These are phyloP conservation scores for Juncus effusus DNA, from an alignment of 176 grass and related monocot species.

Conservation along the genomic window DNA sequence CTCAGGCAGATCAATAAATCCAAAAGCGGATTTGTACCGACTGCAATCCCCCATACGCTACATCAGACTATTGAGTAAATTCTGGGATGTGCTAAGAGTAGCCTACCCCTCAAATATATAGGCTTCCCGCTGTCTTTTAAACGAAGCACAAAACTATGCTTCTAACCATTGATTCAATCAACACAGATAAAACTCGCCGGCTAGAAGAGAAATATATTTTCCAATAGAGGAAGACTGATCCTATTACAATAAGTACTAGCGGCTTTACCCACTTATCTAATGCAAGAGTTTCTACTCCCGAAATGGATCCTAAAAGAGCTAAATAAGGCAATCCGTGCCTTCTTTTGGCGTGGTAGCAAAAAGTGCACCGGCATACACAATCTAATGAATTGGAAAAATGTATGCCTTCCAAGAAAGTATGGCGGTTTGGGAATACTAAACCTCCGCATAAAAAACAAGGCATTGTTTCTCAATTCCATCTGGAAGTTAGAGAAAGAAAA, in stretches of 20 bases:
- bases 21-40: not conserved
- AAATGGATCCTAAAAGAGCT: not conserved
- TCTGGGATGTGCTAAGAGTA: not conserved
- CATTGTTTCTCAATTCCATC: no score
- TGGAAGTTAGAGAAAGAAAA: no score
- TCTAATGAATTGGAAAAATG: not conserved
- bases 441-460: no score
- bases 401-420: no score
- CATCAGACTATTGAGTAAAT: no score
- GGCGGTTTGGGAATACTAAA: no score
- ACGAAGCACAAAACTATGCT: not conserved
- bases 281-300: not conserved
- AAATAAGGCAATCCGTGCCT: not conserved
- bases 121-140: not conserved
- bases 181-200: not conserved
- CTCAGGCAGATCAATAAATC: not conserved
- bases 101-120: not conserved
- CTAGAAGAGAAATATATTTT: not conserved
- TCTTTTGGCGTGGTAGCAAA: not conserved
- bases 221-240: not conserved
- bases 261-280: not conserved
- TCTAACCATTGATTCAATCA: not conserved
- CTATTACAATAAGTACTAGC: not conserved
- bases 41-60: not conserved
- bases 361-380: not conserved